Conservation (phyloP, 176 grass and related monocot species). For the Tillandsia fasciculata region DNA sequence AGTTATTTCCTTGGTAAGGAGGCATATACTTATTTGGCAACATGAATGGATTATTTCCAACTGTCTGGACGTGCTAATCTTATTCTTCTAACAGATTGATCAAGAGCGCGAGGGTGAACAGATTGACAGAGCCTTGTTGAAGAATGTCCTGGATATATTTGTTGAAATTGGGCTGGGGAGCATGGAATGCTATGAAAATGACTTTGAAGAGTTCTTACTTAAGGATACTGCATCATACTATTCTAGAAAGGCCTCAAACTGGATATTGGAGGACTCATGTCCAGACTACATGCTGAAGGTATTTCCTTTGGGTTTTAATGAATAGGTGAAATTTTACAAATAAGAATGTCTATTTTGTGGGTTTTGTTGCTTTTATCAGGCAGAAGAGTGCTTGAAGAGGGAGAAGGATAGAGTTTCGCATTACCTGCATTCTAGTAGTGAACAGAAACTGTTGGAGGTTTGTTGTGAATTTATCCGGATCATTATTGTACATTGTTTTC, state of each 20-base stretch:
- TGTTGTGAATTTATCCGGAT: conserved; percentile 8
- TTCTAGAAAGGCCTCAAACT: conserved; percentile 82
- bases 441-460: conserved; percentile 93
- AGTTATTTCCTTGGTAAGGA: conserved; percentile 72
- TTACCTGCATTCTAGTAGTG: conserved; percentile 90
- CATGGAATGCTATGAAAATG: conserved; percentile 81
- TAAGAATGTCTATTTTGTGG: neutral
- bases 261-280: conserved; percentile 44
- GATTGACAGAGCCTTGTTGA: conserved; percentile 83
- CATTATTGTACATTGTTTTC: neutral
- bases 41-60: neutral
- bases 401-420: conserved; percentile 92
- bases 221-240: conserved; percentile 81
- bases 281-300: conserved; percentile 98
- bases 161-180: conserved; percentile 80
- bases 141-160: conserved; percentile 94
- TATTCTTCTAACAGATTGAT: conserved; percentile 59
- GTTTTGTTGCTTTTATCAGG: conserved; percentile 40
- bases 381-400: conserved; percentile 83
- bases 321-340: neutral
- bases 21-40: neutral
- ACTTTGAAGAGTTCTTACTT: conserved; percentile 90
- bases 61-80: neutral
- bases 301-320: neutral
- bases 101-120: conserved; percentile 91